Percentiles rank a stretch among this genome's conserved stretches.
These are phyloP conservation scores for Penicillium concentricum DNA, from an alignment of 2,329 filamentous ascomycete genomes.

Conservation along the genomic window DNA sequence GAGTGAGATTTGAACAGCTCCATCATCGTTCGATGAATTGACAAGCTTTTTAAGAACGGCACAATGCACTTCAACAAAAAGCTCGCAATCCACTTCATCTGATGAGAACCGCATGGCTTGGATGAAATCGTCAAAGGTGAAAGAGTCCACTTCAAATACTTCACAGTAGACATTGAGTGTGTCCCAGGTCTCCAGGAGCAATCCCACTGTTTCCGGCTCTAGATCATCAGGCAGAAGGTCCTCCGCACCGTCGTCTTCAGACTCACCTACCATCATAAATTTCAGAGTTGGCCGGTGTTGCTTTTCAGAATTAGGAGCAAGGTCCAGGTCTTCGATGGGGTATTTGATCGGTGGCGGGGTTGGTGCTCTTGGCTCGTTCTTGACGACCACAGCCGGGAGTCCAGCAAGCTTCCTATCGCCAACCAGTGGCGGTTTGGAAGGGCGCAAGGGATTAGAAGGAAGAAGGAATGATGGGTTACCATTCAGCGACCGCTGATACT, in stretches of 20 bases:
- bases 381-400: conserved; percentile 41
- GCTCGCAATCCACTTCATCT: conserved; percentile 71
- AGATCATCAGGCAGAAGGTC: conserved; percentile 54
- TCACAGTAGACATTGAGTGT: conserved; percentile 98
- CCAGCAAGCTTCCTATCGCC: conserved; percentile 34
- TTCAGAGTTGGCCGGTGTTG: conserved; percentile 71
- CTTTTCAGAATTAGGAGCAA: conserved; percentile 65
- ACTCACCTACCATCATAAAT: conserved; percentile 69
- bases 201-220: conserved; percentile 79
- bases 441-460: conserved; percentile 31
- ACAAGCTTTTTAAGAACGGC: conserved; percentile 85
- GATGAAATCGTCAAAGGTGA: conserved; percentile 95
- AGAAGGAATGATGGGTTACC: conserved; percentile 45
- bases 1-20: conserved; percentile 74
- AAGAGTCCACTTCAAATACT: conserved; percentile 90
- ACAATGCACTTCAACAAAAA: conserved; percentile 90
- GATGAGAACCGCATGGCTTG: conserved; percentile 80
- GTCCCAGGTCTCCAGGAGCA: conserved; percentile 88
- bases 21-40: conserved; percentile 67
- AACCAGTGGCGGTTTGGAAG: conserved; percentile 32
- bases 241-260: conserved; percentile 50
- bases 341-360: conserved; percentile 82
- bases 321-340: conserved; percentile 88
- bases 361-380: conserved; percentile 55
- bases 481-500: conserved; percentile 49